Evolutionary conservation across 2,329 filamentous ascomycete species (phyloP).

Genomic region (Diaporthe velutina): DNA sequence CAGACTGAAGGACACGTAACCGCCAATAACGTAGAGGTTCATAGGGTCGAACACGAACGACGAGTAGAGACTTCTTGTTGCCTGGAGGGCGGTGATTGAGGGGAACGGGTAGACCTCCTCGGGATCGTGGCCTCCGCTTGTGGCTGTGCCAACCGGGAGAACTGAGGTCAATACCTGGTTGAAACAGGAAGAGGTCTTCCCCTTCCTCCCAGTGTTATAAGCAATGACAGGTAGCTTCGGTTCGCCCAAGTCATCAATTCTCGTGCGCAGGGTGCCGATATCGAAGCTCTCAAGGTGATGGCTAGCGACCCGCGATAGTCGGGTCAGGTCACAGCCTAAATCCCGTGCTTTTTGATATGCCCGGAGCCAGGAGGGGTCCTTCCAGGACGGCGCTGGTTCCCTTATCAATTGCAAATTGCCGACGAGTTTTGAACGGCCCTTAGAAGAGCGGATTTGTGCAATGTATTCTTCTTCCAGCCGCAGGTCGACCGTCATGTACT

Average conservation of each 20-base stretch:
- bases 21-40: slow-evolving; percentile 81
- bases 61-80: slow-evolving; percentile 74
- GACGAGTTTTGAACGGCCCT: slow-evolving; percentile 72
- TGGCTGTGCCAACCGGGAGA: slow-evolving; percentile 54
- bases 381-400: slow-evolving; percentile 65
- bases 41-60: slow-evolving; percentile 77
- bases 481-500: slow-evolving; percentile 74
- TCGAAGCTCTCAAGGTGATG: slow-evolving; percentile 74
- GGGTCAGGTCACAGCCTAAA: slow-evolving; percentile 72
- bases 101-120: slow-evolving; percentile 47
- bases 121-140: slow-evolving; percentile 40
- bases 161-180: slow-evolving; percentile 76
- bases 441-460: slow-evolving; percentile 61
- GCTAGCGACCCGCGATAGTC: slow-evolving; percentile 69
- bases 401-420: slow-evolving; percentile 63
- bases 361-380: slow-evolving; percentile 64
- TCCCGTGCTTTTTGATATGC: slow-evolving; percentile 70
- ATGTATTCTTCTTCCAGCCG: slow-evolving; percentile 66
- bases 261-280: slow-evolving; percentile 66
- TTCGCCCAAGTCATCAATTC: slow-evolving; percentile 57
- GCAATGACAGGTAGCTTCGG: slow-evolving; percentile 68
- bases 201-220: slow-evolving; percentile 74
- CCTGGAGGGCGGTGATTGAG: slow-evolving; percentile 71
- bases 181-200: slow-evolving; percentile 75
- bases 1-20: slow-evolving; percentile 77